A percentile compares a stretch with the other conserved stretches of the same genome.
Conservation (phyloP, 1,284 basidiomycete genomes). For the Schizophyllum amplum region DNA sequence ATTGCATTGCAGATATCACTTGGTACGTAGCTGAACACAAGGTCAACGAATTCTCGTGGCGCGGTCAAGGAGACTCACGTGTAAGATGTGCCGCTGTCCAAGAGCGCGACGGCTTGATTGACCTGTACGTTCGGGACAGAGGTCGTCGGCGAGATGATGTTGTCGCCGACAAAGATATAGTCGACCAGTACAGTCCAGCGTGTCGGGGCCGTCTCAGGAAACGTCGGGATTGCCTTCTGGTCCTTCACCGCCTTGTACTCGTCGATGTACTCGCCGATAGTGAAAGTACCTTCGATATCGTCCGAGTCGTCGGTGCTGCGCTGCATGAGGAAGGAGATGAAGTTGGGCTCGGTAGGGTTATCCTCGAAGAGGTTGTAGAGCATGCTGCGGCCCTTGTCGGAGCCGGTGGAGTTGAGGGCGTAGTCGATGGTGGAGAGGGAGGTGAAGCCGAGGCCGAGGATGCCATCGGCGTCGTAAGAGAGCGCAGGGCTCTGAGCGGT, state of each 20-base stretch:
- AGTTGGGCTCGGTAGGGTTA: conserved; percentile 65
- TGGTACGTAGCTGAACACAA: conserved; percentile 48
- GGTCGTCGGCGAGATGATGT: conserved; percentile 43
- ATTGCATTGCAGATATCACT: conserved; percentile 54
- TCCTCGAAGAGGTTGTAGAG: conserved; percentile 67
- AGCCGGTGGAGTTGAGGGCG: conserved; percentile 46
- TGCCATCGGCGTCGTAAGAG: conserved; percentile 63
- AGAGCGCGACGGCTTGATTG: conserved; percentile 59
- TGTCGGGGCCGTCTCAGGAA: conserved; percentile 49
- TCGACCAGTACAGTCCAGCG: conserved; percentile 74
- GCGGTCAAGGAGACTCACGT: conserved; percentile 40
- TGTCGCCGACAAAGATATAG: conserved; percentile 47
- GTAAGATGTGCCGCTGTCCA: conserved; percentile 75
- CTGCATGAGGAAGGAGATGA: conserved; percentile 66
- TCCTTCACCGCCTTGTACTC: conserved; percentile 48
- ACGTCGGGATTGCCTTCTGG: conserved; percentile 55
- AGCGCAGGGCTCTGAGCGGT: conserved; percentile 59
- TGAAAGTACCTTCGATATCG: conserved; percentile 56
- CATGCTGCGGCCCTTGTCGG: conserved; percentile 54
- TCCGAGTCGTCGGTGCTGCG: conserved; percentile 41
- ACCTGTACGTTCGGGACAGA: conserved; percentile 48
- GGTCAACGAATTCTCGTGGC: conserved; percentile 6
- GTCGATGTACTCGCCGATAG: conserved; percentile 64
- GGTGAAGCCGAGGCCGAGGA: conserved; percentile 72
- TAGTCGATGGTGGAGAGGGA: conserved; percentile 62